A percentile compares a stretch with the other conserved stretches of the same genome.
These are phyloP conservation scores for Blattamonas nauphoetae DNA, from an alignment of 78 protist genomes.

Conservation along the genomic window DNA sequence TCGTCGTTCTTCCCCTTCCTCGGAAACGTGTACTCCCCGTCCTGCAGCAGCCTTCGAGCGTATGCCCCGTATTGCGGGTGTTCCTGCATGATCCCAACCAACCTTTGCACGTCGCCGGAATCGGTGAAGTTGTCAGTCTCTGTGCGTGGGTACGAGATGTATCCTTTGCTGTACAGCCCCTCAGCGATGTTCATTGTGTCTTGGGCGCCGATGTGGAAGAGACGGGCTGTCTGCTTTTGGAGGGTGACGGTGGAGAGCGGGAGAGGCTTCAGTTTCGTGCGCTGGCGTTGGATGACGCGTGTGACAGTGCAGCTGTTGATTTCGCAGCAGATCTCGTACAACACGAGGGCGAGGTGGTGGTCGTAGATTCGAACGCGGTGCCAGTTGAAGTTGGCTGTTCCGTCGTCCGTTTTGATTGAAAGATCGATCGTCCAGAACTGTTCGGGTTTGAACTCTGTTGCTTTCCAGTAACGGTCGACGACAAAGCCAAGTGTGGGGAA, in stretches of 20 bases:
- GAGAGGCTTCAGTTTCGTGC: slow-evolving; percentile 50
- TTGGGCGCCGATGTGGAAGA: slow-evolving; percentile 56
- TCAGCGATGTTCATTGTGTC: slow-evolving; percentile 66
- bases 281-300: slow-evolving; percentile 1
- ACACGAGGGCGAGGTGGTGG: background rate
- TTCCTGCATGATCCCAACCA: background rate
- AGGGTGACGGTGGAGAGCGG: slow-evolving; percentile 88
- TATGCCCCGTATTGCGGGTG: slow-evolving; percentile 57
- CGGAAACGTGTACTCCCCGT: slow-evolving; percentile 59
- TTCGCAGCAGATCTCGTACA: slow-evolving; percentile 15
- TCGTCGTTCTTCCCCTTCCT: slow-evolving; percentile 71
- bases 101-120: background rate
- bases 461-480: slow-evolving; percentile 65
- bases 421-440: slow-evolving; percentile 57
- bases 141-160: slow-evolving; percentile 90
- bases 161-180: slow-evolving; percentile 71
- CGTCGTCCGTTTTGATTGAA: background rate
- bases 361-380: slow-evolving; percentile 30
- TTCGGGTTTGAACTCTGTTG: slow-evolving; percentile 58
- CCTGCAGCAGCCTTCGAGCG: slow-evolving; percentile 28
- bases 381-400: slow-evolving; percentile 31
- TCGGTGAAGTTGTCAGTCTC: slow-evolving; percentile 76
- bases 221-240: slow-evolving; percentile 62
- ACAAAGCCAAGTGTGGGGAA: slow-evolving; percentile 95
- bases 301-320: background rate